Base-by-base conservation (phyloP, 2,329 filamentous ascomycete genomes). In the Gaeumannomyces sp. region DNA sequence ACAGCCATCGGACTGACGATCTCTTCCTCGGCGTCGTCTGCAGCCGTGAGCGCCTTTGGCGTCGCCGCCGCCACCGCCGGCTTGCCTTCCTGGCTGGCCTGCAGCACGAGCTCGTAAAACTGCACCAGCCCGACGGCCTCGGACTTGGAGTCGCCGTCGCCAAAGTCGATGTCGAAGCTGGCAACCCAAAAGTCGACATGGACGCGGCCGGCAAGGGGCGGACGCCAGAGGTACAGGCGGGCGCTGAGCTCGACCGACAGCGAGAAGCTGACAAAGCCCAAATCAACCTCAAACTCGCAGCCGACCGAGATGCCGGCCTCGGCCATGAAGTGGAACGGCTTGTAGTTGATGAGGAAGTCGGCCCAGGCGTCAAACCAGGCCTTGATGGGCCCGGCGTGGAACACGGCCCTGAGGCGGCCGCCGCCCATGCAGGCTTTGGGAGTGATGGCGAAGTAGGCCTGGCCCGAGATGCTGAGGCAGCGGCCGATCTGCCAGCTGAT, bases 401-500 rank as follows among this genome's bases (percentile, higher is more conserved):
- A 66, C 25, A 29, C 19, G 58, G 58, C 58, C 28, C 22, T 28
- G 3, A 81, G 68, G 0, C 69, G 63, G 0, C 74, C 78, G 3
- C 79, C 79, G 6, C 68, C 78, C 79, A 81, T 81, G 66, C 73
- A 76, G 0, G 65, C 69, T 62, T 79, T 79, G 7, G 79, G 77
- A 0, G 79, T 81, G 33, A 82, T 76, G 35, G 79, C 79, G 61
- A 80, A 80, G 70, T 80, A 81, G 0, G 78, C 76, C 64, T 79
- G 66, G 1, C 79, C 79, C 4, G 66, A 66, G 60, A 82, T 74
- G 1, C 62, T 71, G 29, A 81, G 66, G 0, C 64, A 66, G 10
- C 65, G 64, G 25, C 71, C 72, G 14, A 77, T 66, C 2, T 64
- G 62, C 76, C 77, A 81, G 64, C 66, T 70, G 63, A 81, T 79